Evolutionary conservation across 2,329 filamentous ascomycete species (phyloP), one percentile per base, ranked within the genome.

Genomic region (Cercospora brassicicola): DNA sequence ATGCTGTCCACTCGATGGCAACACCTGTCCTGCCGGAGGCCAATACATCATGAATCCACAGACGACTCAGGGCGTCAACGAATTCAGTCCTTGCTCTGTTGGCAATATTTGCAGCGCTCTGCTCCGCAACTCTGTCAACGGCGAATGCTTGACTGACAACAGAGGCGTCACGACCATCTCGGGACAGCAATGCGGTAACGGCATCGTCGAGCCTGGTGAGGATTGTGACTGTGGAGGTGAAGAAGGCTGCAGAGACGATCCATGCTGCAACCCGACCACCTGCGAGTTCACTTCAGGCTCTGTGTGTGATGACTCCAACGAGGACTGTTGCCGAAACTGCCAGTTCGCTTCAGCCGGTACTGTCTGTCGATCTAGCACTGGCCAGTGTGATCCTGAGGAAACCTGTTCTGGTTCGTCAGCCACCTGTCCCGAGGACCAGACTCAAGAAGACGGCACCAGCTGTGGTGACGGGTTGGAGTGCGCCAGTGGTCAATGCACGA

Each of bases 41-140:
- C 80, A 85, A 68, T 99, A 89, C 81, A 93, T 99, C 80, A 99
- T 99, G 95, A 98, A 98, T 78, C 95, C 95, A 0, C 95, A 91
- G 10, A 95, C 94, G 1, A 87, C 86, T 11, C 78, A 84, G 8
- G 87, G 88, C 66, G 92, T 97, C 77, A 90, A 86, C 0, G 82
- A 86, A 51, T 99, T 99, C 81, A 97, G 93, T 0, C 86, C 90
- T 2, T 99, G 95, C 82, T 91, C 89, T 26, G 86, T 99, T 72
- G 95, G 95, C 71, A 98, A 98, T 77, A 92, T 99, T 69, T 99
- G 95, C 82, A 91, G 91, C 5, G 93, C 92, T 31, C 85, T 99
- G 71, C 88, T 87, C 62, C 87, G 90, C 67, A 90, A 91, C 75
- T 91, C 89, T 69, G 90, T 96, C 78, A 90, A 91, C 70, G 89